phyloP scores from a whole-genome alignment of 352 stramenopile species.

The Pythium scleroteichum region DNA sequence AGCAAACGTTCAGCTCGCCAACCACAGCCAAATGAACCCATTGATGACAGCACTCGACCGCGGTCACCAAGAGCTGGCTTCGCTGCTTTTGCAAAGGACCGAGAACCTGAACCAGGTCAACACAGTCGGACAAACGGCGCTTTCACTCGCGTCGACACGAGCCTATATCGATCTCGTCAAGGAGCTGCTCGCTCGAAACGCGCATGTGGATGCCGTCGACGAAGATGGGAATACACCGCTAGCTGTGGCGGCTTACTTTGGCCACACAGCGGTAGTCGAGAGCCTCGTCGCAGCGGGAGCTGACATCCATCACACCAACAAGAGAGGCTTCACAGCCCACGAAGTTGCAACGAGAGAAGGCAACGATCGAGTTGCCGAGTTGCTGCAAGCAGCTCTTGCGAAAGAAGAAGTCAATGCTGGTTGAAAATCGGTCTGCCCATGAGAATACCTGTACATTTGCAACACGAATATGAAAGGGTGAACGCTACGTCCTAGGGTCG shows the following conservation, averaged over 20 bases:
- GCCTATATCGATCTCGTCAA: neutral
- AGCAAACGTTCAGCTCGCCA: neutral
- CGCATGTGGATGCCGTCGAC: neutral
- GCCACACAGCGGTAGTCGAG: neutral
- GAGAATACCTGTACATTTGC: no score
- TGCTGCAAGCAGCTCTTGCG: no score
- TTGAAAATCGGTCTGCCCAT: no score
- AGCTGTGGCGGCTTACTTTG: neutral
- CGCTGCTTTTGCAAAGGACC: neutral
- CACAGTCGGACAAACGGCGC: neutral
- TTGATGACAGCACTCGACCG: neutral
- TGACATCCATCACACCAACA: conserved; percentile 3
- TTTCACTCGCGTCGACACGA: neutral
- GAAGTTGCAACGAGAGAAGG: conserved; percentile 2
- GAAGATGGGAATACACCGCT: neutral
- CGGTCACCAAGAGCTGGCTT: neutral
- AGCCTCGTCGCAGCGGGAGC: neutral
- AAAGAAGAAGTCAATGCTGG: no score
- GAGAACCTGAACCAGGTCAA: neutral
- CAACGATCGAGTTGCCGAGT: neutral
- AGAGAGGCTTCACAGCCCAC: neutral
- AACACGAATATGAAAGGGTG: no score
- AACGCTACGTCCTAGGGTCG: no score
- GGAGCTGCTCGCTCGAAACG: neutral
- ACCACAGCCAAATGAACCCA: neutral